A percentile compares a stretch with the other conserved stretches of the same genome.
These are phyloP conservation scores for Trichoderma sp. DNA, from an alignment of 2,329 filamentous ascomycete species.

Conservation along the genomic window DNA sequence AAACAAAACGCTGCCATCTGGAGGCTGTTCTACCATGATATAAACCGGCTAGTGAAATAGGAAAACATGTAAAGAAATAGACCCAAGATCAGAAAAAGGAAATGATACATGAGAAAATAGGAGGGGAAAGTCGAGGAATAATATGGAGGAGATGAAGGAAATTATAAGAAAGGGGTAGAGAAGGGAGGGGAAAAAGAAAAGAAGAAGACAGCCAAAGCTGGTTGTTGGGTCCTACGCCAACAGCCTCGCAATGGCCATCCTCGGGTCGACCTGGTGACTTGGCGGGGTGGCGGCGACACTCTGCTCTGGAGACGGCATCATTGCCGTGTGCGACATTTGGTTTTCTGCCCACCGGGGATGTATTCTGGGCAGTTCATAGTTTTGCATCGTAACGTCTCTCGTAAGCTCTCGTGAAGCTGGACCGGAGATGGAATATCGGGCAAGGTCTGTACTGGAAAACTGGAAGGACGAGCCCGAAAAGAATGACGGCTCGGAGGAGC, in stretches of 20 bases:
- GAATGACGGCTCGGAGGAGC: neutral
- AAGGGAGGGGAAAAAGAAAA: too few species aligned
- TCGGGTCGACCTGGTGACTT: neutral
- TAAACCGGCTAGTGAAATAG: neutral
- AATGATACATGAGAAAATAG: neutral
- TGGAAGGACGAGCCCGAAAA: neutral
- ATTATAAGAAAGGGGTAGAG: neutral
- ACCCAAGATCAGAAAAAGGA: neutral
- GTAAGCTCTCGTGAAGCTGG: neutral
- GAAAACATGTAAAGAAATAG: neutral
- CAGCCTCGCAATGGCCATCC: neutral
- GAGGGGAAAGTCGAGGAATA: neutral
- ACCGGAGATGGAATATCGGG: neutral
- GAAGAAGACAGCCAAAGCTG: neutral
- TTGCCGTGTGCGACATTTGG: neutral
- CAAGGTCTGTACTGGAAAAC: neutral
- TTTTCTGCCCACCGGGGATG: neutral
- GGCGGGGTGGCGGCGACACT: neutral
- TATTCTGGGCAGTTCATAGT: neutral
- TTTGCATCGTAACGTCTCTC: neutral
- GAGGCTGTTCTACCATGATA: neutral
- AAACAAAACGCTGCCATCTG: neutral
- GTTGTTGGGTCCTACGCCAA: neutral
- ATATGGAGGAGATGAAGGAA: neutral
- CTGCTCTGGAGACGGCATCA: neutral